A percentile compares a stretch with the other conserved stretches of the same genome.
phyloP scores from a whole-genome alignment of 2,329 filamentous ascomycete genomes.

The Hypomyces rosellus region DNA sequence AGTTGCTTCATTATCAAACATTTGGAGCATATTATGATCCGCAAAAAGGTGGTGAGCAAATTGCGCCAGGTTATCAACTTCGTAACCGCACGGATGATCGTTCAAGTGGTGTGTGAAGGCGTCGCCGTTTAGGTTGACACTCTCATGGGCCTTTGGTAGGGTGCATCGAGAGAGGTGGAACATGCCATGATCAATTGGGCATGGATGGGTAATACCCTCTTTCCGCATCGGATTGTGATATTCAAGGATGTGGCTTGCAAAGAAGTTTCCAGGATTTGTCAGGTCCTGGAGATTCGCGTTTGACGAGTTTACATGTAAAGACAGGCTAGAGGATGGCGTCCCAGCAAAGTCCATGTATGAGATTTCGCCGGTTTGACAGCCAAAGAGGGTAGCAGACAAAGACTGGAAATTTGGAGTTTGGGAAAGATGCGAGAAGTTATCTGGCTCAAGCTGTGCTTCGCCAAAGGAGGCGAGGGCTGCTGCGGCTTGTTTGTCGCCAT shows the following conservation, averaged over 20 bases:
- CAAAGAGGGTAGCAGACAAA: background rate
- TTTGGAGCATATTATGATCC: constrained; percentile 17
- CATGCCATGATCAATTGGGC: constrained; percentile 22
- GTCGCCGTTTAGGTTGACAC: constrained; percentile 10
- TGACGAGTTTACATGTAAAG: constrained; percentile 9
- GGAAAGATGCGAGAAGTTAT: background rate
- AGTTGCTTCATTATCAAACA: background rate
- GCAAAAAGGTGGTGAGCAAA: constrained; percentile 26
- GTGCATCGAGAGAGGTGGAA: constrained; percentile 21
- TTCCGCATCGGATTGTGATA: constrained; percentile 22
- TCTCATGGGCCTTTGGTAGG: constrained; percentile 19
- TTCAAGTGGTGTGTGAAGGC: constrained; percentile 13
- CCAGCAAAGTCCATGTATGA: constrained; percentile 11
- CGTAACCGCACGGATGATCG: constrained; percentile 22
- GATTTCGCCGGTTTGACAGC: constrained; percentile 5
- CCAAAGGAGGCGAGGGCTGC: constrained; percentile 27
- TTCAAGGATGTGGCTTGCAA: constrained; percentile 22
- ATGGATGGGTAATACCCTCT: constrained; percentile 18
- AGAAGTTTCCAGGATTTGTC: constrained; percentile 10
- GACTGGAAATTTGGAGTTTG: constrained; percentile 1
- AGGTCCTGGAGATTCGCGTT: constrained; percentile 7
- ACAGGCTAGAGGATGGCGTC: constrained; percentile 18
- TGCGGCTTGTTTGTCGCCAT: constrained; percentile 22
- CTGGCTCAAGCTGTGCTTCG: constrained; percentile 8
- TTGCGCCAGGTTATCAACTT: constrained; percentile 20